Conservation (phyloP, 495 filamentous ascomycete genomes). For the Oidiodendron maius region DNA sequence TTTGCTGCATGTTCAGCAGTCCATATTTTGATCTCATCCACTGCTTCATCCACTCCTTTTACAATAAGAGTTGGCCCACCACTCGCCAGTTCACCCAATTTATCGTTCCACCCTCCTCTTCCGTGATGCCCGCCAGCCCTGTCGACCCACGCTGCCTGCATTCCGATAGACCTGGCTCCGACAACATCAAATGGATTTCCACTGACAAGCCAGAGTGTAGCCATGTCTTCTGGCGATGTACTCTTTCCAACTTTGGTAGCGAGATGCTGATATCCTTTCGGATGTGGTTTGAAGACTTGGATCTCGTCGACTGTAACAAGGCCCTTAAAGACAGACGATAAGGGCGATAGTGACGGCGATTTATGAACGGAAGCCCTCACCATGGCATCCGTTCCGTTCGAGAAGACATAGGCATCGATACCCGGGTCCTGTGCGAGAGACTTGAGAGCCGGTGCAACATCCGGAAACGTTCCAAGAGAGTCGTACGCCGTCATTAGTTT, state of each 20-base stretch:
- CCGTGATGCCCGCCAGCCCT: constrained; percentile 16
- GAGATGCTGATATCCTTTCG: constrained; percentile 57
- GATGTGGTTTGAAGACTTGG: constrained; percentile 62
- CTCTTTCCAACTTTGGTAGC: constrained; percentile 39
- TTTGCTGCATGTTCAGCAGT: constrained; percentile 6
- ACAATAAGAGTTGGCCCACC: constrained; percentile 41
- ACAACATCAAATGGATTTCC: constrained; percentile 80
- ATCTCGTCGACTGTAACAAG: constrained; percentile 58
- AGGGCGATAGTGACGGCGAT: constrained; percentile 47
- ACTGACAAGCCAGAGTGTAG: constrained; percentile 66
- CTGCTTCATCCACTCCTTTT: constrained; percentile 42
- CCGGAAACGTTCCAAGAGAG: constrained; percentile 61
- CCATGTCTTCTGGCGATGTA: constrained; percentile 26
- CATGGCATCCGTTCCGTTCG: constrained; percentile 66
- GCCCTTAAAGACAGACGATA: constrained; percentile 40
- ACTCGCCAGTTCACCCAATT: constrained; percentile 31
- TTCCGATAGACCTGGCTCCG: constrained; percentile 43
- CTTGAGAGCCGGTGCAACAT: constrained; percentile 50
- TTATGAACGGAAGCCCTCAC: constrained; percentile 51
- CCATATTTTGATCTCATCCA: constrained; percentile 31
- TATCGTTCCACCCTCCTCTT: constrained; percentile 45
- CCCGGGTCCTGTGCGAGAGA: constrained; percentile 30
- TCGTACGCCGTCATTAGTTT: constrained; percentile 62
- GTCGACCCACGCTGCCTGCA: constrained; percentile 58
- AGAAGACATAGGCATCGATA: constrained; percentile 61